A percentile compares a stretch with the other conserved stretches of the same genome.
These are phyloP conservation scores for Citrus unshiu DNA, from an alignment of 345 rosid species.

Conservation along the genomic window DNA sequence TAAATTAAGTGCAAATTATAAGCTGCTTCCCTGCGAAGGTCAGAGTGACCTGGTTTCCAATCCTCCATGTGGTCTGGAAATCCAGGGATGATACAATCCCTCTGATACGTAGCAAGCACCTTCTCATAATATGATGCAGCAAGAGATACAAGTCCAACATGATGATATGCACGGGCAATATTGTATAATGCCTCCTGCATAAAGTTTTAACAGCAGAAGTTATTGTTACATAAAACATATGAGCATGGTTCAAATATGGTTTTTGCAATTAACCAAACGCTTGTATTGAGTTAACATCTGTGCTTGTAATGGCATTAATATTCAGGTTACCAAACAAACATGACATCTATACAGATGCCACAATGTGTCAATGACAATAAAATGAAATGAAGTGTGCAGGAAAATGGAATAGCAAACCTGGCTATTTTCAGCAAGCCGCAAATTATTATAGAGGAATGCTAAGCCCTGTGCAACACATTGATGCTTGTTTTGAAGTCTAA, in stretches of 20 bases:
- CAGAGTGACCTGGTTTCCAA: constrained; percentile 44
- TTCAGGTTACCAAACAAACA: background rate
- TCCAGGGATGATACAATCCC: constrained; percentile 41
- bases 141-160: constrained; percentile 14
- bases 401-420: constrained; percentile 29
- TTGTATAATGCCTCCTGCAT: constrained; percentile 66
- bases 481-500: constrained; percentile 51
- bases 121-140: constrained; percentile 44
- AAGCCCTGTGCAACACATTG: constrained; percentile 44
- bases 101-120: constrained; percentile 31
- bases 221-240: background rate
- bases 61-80: constrained; percentile 29
- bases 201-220: background rate
- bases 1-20: constrained; percentile 66
- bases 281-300: background rate
- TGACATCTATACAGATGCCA: background rate
- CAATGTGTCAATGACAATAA: background rate
- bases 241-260: background rate
- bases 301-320: background rate
- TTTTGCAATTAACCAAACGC: background rate
- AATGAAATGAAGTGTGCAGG: background rate
- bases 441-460: constrained; percentile 27
- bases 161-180: constrained; percentile 46
- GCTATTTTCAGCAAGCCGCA: constrained; percentile 22
- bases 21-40: constrained; percentile 70